Evolutionary conservation across 2,329 filamentous ascomycete species (phyloP), one percentile per base, ranked within the genome.

Genomic region (Colletotrichum sp.): DNA sequence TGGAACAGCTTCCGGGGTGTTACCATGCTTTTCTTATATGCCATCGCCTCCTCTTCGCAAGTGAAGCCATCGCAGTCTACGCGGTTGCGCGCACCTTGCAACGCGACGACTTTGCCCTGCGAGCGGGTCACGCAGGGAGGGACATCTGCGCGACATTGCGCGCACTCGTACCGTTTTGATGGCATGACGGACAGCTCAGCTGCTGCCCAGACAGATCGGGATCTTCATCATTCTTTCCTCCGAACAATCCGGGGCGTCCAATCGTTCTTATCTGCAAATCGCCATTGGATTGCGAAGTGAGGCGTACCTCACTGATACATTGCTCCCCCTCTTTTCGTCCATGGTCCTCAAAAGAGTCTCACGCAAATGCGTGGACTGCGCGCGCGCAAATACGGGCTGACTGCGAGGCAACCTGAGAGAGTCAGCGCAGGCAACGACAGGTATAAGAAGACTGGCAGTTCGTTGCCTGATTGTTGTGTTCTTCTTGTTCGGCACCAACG

Each of bases 121-220:
- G 36, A 59, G 34, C 27, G 66, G 43, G 16, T 15, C 38, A 38
- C 36, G 61, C 67, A 15, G 24, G 29, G 27, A 27, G 18, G 8
- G 43, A 47, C 33, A 16, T 16, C 66, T 73, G 71, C 68, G 55
- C 71, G 62, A 73, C 71, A 73, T 66, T 66, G 71, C 71, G 71
- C 36, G 51, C 38, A 66, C 21, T 51, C 11, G n/a, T 68, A 62
- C 71, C 36, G 62, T 71, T 61, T 43, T 11, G 27, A 29, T 54
- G 27, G 67, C 38, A 73, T 73, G 71, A 71, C 71, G 57, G 67
- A 62, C 71, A 73, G 66, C 58, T 73, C 71, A 73, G 66, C 58
- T 73, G 36, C 13, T 38, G 61, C 67, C 70, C 47, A 47, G 66
- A 64, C 47, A 51, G n/a, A 51, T 51, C n/a, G 34, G 24, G 67